Evolutionary conservation across 257 asterid species (phyloP).

Genomic region (Rehmannia glutinosa): DNA sequence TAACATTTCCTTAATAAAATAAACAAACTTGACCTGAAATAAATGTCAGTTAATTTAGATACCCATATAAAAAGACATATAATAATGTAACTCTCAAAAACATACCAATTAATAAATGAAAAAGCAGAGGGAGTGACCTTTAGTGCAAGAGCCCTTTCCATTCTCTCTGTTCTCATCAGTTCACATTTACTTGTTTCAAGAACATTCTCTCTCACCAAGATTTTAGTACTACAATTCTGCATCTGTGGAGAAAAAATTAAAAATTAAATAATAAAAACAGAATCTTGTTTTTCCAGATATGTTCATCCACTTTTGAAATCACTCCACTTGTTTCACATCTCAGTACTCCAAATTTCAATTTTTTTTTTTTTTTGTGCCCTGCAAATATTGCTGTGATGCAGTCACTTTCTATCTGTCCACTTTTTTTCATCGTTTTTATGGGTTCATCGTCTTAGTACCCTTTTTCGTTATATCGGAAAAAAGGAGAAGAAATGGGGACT

Average conservation of each 20-base stretch:
- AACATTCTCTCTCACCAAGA: conserved; percentile 22
- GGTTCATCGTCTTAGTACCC: conserved; percentile 25
- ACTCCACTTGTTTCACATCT: conserved; percentile 12
- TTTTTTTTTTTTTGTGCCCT: not conserved
- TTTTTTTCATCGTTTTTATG: conserved; percentile 26
- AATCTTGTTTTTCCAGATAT: conserved; percentile 14
- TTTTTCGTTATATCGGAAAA: conserved; percentile 12
- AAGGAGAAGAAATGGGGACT: conserved; percentile 45
- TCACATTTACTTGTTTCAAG: conserved; percentile 21
- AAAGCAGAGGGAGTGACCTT: conserved; percentile 3
- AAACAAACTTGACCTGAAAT: too few relatives aligned
- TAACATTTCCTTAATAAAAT: too few relatives aligned
- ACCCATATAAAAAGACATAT: too few relatives aligned
- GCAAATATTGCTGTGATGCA: conserved; percentile 14
- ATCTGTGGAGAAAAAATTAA: not conserved
- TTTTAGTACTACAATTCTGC: not conserved
- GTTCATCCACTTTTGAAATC: conserved; percentile 3
- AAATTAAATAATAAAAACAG: not conserved
- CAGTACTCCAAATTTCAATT: not conserved
- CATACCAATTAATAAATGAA: not conserved
- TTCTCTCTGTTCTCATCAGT: not conserved
- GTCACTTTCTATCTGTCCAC: conserved; percentile 20
- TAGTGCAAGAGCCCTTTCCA: conserved; percentile 7
- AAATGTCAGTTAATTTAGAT: too few relatives aligned
- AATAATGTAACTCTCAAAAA: too few relatives aligned